Evolutionary conservation across 805 yeast species (phyloP), one percentile per base, ranked within the genome.

Genomic region (Limtongia smithiae): DNA sequence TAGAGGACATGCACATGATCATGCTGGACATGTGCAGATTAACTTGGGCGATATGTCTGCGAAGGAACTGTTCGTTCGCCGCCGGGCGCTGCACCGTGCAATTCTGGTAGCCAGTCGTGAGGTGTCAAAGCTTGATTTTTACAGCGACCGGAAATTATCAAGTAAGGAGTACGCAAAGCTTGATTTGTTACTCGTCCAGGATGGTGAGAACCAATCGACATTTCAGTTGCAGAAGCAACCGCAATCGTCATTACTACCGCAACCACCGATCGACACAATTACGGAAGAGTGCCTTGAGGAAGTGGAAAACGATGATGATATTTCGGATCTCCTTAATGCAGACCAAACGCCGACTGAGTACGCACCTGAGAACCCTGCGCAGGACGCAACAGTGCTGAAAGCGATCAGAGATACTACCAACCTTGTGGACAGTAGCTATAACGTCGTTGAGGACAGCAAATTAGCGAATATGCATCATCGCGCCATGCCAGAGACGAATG

Each of bases 131-230:
- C 38, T 54, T 5, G 58, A 54, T 40, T 54, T 41, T 32, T 54
- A 54, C 20, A 38, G 47, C 15, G 58, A 54, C 42, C 40, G 58
- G 8, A 54, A 54, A 27, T 14, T 42, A 37, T 50, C 55, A 7
- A 47, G 32, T 21, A 54, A 51, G 37, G 58, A 47, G 15, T 51
- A 47, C 17, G 51, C 58, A 4, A 33, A 35, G 3, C 47, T 39
- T 21, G 55, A 51, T 15, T n/a, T 51, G 2, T 12, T 46, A 17
- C 32, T 15, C 9, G n/a, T n/a, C n/a, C n/a, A n/a, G n/a, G n/a
- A n/a, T n/a, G n/a, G n/a, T n/a, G 48, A 42, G 14, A 36, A 39
- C 36, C n/a, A 12, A 12, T 30, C 14, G 33, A 12, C 12, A n/a
- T 30, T 12, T 30, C 33, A 12, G 14, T 30, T n/a, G n/a, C n/a